Percentiles rank a stretch among this genome's conserved stretches.
Conservation (phyloP, 352 stramenopile species). For the Globisporangium splendens region DNA sequence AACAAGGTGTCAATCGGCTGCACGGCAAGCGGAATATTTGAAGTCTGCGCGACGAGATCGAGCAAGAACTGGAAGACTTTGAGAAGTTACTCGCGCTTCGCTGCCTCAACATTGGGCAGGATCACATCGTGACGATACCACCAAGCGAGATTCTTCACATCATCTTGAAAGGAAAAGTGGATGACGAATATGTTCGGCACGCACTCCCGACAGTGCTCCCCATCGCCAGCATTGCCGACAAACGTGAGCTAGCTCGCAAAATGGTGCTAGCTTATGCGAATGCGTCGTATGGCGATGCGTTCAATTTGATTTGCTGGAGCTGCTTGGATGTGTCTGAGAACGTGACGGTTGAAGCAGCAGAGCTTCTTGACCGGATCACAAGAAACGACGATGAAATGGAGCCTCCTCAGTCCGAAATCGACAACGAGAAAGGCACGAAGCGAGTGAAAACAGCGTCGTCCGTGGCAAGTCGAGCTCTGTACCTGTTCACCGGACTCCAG, state of each 20-base stretch:
- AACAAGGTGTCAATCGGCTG: constrained; percentile 45
- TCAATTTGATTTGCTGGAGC: constrained; percentile 69
- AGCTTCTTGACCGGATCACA: constrained; percentile 58
- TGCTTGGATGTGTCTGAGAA: constrained; percentile 64
- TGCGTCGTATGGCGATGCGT: constrained; percentile 43
- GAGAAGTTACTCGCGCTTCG: constrained; percentile 54
- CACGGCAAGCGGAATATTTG: constrained; percentile 50
- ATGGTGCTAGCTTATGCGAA: constrained; percentile 55
- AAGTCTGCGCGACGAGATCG: constrained; percentile 58
- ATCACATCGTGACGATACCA: constrained; percentile 34
- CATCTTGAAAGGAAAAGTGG: constrained; percentile 39
- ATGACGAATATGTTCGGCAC: constrained; percentile 60
- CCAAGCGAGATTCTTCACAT: constrained; percentile 61
- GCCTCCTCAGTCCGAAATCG: not conserved
- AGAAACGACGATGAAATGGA: constrained; percentile 12
- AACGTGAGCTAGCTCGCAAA: constrained; percentile 43
- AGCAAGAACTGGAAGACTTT: constrained; percentile 66
- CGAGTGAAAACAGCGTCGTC: constrained; percentile 9
- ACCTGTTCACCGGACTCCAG: constrained; percentile 52
- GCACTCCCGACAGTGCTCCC: constrained; percentile 56
- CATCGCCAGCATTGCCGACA: constrained; percentile 55
- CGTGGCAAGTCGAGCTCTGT: constrained; percentile 38
- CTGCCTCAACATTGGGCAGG: constrained; percentile 53
- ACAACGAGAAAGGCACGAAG: constrained; percentile 5
- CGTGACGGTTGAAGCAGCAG: constrained; percentile 59